Conservation (phyloP, 495 filamentous ascomycete species). For the Aspergillus avenaceus region DNA sequence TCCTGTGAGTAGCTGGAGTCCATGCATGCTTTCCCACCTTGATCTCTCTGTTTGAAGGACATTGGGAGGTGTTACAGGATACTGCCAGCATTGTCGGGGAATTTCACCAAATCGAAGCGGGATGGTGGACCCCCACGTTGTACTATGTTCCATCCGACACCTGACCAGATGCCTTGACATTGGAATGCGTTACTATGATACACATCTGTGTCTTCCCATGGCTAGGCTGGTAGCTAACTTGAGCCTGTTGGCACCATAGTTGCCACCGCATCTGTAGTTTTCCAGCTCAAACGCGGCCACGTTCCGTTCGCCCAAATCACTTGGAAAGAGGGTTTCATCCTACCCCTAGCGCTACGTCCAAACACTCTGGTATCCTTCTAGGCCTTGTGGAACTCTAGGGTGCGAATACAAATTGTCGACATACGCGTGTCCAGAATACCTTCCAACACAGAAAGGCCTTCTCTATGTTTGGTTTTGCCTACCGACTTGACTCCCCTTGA, state of each 20-base stretch:
- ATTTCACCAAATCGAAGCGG: neutral
- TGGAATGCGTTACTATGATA: neutral
- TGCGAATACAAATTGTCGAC: constrained; percentile 3
- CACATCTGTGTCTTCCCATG: constrained; percentile 1
- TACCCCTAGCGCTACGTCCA: neutral
- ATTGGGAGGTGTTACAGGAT: neutral
- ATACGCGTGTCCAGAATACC: neutral
- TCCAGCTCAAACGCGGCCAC: constrained; percentile 6
- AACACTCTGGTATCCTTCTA: neutral
- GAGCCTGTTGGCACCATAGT: constrained; percentile 4
- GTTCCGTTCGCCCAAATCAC: constrained; percentile 1
- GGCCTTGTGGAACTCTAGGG: neutral
- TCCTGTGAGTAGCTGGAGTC: constrained; percentile 12
- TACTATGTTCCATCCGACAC: neutral
- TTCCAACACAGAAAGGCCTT: neutral
- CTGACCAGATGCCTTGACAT: neutral
- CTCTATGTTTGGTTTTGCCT: constrained; percentile 4
- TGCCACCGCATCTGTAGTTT: constrained; percentile 7
- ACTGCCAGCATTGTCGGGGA: neutral
- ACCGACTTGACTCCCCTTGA: neutral
- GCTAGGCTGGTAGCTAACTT: constrained; percentile 13
- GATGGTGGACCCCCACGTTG: neutral
- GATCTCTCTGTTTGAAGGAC: constrained; percentile 8
- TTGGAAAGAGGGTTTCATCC: neutral
- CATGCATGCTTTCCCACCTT: neutral